Evolutionary conservation across 768 basidiomycete species (phyloP).

Genomic region (Pholiota molesta): DNA sequence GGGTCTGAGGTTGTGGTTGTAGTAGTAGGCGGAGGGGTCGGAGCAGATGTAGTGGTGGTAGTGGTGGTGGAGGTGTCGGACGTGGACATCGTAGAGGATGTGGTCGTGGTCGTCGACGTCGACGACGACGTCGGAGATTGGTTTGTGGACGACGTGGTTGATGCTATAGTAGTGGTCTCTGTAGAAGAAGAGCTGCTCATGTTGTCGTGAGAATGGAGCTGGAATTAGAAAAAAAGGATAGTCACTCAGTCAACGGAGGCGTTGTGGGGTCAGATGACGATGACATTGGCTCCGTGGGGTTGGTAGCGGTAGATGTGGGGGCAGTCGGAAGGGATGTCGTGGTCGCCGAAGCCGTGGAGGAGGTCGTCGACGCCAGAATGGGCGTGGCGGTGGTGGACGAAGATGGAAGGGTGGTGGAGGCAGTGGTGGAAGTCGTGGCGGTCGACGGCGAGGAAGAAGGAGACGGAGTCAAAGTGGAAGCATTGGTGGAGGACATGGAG

Average conservation of each 20-base stretch:
- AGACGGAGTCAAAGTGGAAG: constrained; percentile 15
- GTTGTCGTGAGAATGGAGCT: constrained; percentile 1
- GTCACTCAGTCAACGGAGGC: background rate
- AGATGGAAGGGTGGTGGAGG: constrained; percentile 14
- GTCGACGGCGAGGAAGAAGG: constrained; percentile 20
- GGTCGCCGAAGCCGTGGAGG: constrained; percentile 8
- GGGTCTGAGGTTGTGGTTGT: background rate
- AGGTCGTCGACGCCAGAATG: constrained; percentile 7
- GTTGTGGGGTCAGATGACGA: background rate
- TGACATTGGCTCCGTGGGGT: background rate
- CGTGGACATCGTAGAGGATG: background rate
- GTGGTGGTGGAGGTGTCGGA: background rate
- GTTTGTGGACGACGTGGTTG: background rate
- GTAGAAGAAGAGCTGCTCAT: constrained; percentile 1
- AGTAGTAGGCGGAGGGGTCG: background rate
- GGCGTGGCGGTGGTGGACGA: constrained; percentile 11
- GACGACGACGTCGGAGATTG: background rate
- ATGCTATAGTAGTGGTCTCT: background rate
- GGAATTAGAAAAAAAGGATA: background rate
- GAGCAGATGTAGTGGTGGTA: background rate
- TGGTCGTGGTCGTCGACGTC: background rate
- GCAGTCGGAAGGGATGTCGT: constrained; percentile 13
- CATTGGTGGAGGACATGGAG: background rate
- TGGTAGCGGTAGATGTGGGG: constrained; percentile 17
- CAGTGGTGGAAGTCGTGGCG: constrained; percentile 16